These are phyloP conservation scores for Aphanomyces stellatus DNA, from an alignment of 352 stramenopile genomes.

Conservation along the genomic window DNA sequence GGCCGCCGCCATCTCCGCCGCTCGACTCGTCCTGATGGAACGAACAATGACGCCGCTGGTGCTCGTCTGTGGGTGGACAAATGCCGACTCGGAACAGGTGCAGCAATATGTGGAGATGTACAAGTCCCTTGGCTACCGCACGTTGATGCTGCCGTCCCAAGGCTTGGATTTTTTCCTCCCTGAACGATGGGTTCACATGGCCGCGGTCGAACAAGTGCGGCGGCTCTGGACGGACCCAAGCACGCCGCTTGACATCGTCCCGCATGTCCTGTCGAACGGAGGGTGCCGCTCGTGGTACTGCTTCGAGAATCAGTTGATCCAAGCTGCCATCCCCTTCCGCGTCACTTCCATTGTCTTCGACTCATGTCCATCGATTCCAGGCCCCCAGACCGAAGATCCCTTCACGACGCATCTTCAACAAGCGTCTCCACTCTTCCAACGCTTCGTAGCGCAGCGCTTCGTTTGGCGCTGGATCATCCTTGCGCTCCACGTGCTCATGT, in stretches of 20 bases:
- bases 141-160: not conserved
- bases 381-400: not conserved
- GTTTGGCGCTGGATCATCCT: not conserved
- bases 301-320: constrained; percentile 6
- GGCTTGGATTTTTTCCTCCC: constrained; percentile 9
- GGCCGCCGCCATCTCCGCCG: too few species aligned
- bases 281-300: constrained; percentile 14
- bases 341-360: constrained; percentile 10
- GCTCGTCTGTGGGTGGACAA: constrained; percentile 4
- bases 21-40: not conserved
- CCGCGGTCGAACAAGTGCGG: not conserved
- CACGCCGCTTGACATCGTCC: not conserved
- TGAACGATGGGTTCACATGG: not conserved
- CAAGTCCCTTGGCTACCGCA: not conserved
- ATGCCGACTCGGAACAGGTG: not conserved
- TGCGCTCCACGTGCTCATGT: not conserved
- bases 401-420: not conserved
- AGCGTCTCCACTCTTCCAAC: not conserved
- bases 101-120: not conserved
- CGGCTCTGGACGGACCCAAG: not conserved
- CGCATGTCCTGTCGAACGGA: constrained; percentile 13
- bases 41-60: constrained; percentile 1
- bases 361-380: constrained; percentile 3
- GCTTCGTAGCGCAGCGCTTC: not conserved
- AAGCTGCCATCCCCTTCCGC: not conserved